Evolutionary conservation across 371 early-diverging fungal genomes (phyloP).

Genomic region (Mortierella sp.): DNA sequence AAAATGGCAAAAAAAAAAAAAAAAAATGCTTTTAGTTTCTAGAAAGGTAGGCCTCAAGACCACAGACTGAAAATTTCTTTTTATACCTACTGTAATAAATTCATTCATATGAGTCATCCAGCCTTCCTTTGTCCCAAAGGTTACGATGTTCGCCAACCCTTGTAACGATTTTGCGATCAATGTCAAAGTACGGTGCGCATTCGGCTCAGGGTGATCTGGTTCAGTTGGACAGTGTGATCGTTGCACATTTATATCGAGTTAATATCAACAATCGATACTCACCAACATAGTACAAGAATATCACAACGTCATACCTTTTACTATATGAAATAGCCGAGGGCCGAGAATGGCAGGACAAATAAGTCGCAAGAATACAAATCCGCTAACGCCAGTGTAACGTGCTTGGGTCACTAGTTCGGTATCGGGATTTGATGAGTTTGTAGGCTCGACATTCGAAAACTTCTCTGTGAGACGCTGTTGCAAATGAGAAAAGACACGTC

Average conservation of each 20-base stretch:
- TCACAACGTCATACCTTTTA: slow-evolving; percentile 57
- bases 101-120: slow-evolving; percentile 81
- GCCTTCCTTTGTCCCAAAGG: slow-evolving; percentile 82
- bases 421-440: slow-evolving; percentile 7
- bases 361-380: slow-evolving; percentile 86
- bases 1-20: slow-evolving; percentile 14
- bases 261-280: not conserved
- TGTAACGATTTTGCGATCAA: slow-evolving; percentile 87
- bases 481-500: slow-evolving; percentile 64
- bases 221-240: not conserved
- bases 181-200: slow-evolving; percentile 77
- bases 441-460: slow-evolving; percentile 21
- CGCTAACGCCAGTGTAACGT: slow-evolving; percentile 63
- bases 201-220: slow-evolving; percentile 72
- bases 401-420: slow-evolving; percentile 27
- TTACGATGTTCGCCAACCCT: slow-evolving; percentile 81
- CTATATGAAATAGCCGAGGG: slow-evolving; percentile 85
- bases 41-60: not conserved
- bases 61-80: not conserved
- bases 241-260: not conserved
- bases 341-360: slow-evolving; percentile 89
- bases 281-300: not conserved
- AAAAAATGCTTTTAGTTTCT: not conserved
- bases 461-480: slow-evolving; percentile 57
- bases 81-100: slow-evolving; percentile 60